Conservation (phyloP, 345 rosid species). For the Bruguiera parviflora region DNA sequence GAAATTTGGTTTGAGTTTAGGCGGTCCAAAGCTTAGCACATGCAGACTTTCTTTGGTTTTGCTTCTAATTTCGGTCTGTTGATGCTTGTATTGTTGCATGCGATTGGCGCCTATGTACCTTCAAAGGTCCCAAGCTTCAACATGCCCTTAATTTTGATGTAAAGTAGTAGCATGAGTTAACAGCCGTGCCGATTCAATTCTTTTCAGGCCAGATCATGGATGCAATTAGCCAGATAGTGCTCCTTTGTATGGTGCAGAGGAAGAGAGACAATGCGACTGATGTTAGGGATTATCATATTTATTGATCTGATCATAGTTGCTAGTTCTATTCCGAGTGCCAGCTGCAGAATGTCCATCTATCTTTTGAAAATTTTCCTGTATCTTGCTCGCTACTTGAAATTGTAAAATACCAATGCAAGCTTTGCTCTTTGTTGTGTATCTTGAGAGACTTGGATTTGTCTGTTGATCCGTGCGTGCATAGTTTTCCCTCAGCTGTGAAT, state of each 20-base stretch:
- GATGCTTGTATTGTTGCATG: background rate
- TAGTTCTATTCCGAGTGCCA: background rate
- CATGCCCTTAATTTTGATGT: slow-evolving; percentile 1
- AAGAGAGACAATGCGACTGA: background rate
- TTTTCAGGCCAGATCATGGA: background rate
- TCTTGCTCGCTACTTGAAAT: background rate
- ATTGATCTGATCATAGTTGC: background rate
- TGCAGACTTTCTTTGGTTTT: background rate
- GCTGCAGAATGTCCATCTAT: background rate
- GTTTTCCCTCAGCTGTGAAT: background rate
- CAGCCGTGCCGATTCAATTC: background rate
- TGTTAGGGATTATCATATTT: background rate
- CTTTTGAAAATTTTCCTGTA: background rate
- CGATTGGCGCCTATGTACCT: background rate
- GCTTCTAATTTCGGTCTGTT: slow-evolving; percentile 1
- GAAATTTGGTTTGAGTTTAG: slow-evolving; percentile 92
- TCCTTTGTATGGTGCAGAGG: background rate
- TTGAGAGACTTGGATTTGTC: background rate
- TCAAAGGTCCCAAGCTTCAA: background rate
- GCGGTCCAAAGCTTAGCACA: slow-evolving; percentile 43
- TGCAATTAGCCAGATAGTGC: background rate
- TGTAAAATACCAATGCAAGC: background rate
- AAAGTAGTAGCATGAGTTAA: background rate
- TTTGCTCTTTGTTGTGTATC: background rate
- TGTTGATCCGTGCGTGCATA: background rate